These are phyloP conservation scores for Euptelea pleiosperma DNA, from an alignment of 164 flowering plant genomes.

Conservation along the genomic window DNA sequence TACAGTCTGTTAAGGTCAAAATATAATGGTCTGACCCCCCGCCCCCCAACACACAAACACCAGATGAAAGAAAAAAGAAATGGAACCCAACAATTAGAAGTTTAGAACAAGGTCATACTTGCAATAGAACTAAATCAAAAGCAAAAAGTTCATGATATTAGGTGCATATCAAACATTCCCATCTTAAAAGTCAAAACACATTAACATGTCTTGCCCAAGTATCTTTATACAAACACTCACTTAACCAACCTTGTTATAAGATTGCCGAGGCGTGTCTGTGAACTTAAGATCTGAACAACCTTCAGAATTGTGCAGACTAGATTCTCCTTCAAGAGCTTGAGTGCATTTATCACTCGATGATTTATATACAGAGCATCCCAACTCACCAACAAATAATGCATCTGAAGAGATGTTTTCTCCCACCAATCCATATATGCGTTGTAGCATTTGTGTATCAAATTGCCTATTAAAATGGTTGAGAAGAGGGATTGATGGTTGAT, in stretches of 20 bases:
- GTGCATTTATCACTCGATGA: slow-evolving; percentile 5
- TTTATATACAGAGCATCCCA: slow-evolving; percentile 3
- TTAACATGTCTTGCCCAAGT: background rate
- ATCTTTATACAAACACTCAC: background rate
- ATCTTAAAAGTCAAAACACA: no score
- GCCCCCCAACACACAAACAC: background rate
- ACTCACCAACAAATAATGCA: slow-evolving; percentile 13
- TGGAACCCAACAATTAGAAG: background rate
- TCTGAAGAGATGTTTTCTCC: slow-evolving; percentile 16
- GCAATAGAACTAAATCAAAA: background rate
- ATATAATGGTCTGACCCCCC: no score
- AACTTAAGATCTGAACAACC: slow-evolving; percentile 10
- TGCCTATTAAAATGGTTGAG: slow-evolving; percentile 20
- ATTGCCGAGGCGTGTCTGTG: slow-evolving; percentile 6
- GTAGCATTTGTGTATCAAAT: slow-evolving; percentile 17
- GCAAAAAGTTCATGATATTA: background rate
- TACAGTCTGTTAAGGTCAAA: no score
- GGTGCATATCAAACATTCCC: background rate
- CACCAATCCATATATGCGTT: slow-evolving; percentile 14
- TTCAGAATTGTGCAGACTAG: slow-evolving; percentile 11
- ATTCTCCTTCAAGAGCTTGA: slow-evolving; percentile 18
- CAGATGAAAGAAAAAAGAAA: background rate
- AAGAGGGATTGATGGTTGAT: slow-evolving; percentile 18
- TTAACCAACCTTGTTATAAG: slow-evolving; percentile 35
- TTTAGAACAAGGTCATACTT: background rate